Base-by-base conservation (phyloP, 2,329 filamentous ascomycete genomes). In the Alternaria panax region DNA sequence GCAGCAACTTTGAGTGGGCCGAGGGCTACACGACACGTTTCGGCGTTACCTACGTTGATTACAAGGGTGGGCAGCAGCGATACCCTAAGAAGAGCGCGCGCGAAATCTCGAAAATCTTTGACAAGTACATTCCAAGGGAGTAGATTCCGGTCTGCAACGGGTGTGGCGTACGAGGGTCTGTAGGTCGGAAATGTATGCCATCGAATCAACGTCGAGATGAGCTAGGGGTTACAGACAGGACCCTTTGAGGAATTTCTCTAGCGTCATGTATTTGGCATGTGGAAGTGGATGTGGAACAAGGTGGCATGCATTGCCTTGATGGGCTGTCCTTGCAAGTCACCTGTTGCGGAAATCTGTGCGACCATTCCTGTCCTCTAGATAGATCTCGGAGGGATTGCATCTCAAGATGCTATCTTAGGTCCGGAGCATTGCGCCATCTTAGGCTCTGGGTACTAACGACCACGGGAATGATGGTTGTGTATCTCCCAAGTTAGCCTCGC, bases 21-120 rank as follows among this genome's bases (percentile, higher is more conserved):
- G 92, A 96, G 76, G 92, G 92, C 11, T 96, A 94, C 74, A 89
- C 92, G 80, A 95, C 92, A 42, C 86, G 92, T 40, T 96, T 96
- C 71, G 92, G 92, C 25, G 91, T 93, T 57, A 92, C 89, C 7
- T 95, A 85, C 75, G 92, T 96, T 52, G 92, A 96, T 79, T 96
- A 95, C 76, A 81, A 87, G 69, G 86, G 92, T 66, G 89, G 87
- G 24, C 92, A 96, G 83, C 91, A 89, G 82, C 84, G 92, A 51
- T 85, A 89, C 67, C 89, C 92, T 38, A 96, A 96, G 86, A 92
- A 93, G 86, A 95, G 91, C 76, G 92, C 91, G 20, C 86, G 84
- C 78, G 85, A 86, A 72, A 84, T 96, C 70, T 86, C 87, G 66
- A 83, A 86, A 58, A 84, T 93, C 62, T 94, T 95, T 75, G 87